A percentile compares a stretch with the other conserved stretches of the same genome.
These are phyloP conservation scores for Colletotrichum sp. DNA, from an alignment of 2,329 filamentous ascomycete species.

Conservation along the genomic window DNA sequence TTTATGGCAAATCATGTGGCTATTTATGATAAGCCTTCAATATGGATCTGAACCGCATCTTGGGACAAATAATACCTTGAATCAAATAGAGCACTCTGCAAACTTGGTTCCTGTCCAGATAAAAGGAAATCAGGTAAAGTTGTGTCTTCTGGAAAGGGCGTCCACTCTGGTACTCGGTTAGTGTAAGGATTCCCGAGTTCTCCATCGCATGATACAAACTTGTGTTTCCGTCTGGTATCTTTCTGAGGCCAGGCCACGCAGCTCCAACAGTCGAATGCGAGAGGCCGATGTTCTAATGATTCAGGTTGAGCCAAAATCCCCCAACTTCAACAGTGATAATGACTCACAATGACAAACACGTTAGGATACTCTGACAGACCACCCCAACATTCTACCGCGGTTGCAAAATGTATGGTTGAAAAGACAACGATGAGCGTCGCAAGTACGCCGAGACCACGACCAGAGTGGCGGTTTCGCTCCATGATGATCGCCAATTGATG, in stretches of 20 bases:
- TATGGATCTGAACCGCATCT: not conserved
- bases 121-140: not conserved
- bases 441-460: not conserved
- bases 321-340: not conserved
- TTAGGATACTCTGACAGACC: not conserved
- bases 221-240: accelerated
- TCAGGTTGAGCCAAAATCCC: not conserved
- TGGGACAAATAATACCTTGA: not conserved
- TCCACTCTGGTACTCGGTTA: not conserved
- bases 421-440: not conserved
- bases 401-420: not conserved
- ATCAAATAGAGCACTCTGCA: not conserved
- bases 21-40: not conserved
- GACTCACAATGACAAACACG: not conserved
- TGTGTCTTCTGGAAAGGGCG: not conserved
- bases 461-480: not conserved
- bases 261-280: not conserved
- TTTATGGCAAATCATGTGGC: not conserved
- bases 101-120: not conserved
- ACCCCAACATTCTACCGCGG: not conserved
- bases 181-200: too few relatives aligned
- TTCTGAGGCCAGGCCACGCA: not conserved
- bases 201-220: not conserved
- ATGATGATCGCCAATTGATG: not conserved
- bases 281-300: not conserved